These are phyloP conservation scores for Usnea hakonensis DNA, from an alignment of 495 filamentous ascomycete genomes.

Conservation along the genomic window DNA sequence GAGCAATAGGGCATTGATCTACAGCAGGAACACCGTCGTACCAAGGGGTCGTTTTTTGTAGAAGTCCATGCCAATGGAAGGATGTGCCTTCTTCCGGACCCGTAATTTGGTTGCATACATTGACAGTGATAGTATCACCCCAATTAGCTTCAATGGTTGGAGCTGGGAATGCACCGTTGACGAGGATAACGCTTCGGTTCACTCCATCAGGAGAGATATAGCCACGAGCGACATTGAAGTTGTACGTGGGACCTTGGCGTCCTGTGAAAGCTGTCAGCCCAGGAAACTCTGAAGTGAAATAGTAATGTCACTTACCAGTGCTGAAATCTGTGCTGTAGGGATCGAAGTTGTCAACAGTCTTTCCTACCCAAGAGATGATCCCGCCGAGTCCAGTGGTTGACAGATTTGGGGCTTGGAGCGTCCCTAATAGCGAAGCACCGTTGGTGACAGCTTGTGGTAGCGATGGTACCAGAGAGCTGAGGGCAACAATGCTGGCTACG, in stretches of 20 bases:
- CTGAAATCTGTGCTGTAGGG: constrained; percentile 37
- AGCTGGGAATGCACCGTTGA: constrained; percentile 33
- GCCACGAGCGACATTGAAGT: constrained; percentile 46
- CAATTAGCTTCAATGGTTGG: constrained; percentile 55
- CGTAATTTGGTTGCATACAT: constrained; percentile 22
- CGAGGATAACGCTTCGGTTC: constrained; percentile 35
- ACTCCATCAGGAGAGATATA: constrained; percentile 41
- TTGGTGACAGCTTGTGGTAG: constrained; percentile 39
- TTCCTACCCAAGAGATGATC: constrained; percentile 43
- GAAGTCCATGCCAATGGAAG: constrained; percentile 42
- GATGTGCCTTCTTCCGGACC: constrained; percentile 35
- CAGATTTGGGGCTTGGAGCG: constrained; percentile 36
- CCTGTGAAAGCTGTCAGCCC: constrained; percentile 20
- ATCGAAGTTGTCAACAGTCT: constrained; percentile 35
- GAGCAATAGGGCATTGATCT: constrained; percentile 48
- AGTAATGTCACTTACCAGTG: constrained; percentile 24
- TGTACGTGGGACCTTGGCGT: constrained; percentile 37
- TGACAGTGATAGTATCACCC: constrained; percentile 26
- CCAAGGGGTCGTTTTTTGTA: constrained; percentile 22
- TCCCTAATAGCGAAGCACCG: constrained; percentile 40
- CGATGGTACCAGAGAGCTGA: constrained; percentile 15
- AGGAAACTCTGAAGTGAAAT: not conserved
- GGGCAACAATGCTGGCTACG: not conserved
- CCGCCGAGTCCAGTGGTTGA: constrained; percentile 33
- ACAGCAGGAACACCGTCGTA: constrained; percentile 46